Evolutionary conservation across 805 yeast genomes (phyloP), one percentile per base, ranked within the genome.

Genomic region (Jamesozyma rosinii): DNA sequence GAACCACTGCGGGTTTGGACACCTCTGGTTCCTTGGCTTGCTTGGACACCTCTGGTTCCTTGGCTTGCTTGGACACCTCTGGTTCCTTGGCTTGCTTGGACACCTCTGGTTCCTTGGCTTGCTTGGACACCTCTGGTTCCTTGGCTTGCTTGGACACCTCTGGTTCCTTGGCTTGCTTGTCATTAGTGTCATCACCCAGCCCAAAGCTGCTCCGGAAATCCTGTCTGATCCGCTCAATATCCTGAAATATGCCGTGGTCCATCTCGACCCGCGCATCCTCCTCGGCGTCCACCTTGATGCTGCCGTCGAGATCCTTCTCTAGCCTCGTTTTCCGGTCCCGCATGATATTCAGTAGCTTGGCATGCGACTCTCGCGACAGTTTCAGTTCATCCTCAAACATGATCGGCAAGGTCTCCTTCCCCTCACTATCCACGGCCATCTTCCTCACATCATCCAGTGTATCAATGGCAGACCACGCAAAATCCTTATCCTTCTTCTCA

Each of bases 401-500:
- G 4, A 63, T 67, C 43, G 74, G 74, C 55, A 79, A 78, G 8
- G 49, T 55, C 17, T 50, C 52, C 26, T 45, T 53, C 68, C 74
- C n/a, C 72, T 69, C 35, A 70, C 71, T 39, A 61, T 71, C 49
- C 53, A 54, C 53, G 1, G 85, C 77, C 68, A 81, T 70, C 41
- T 68, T 69, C 44, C 75, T 74, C 6, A 87, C 92, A 49, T 85
- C 95, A 49, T 86, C 89, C 48, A 90, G 69, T 0, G 84, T 81
- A 53, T 84, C 95, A 40, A 88, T 79, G 51, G 86, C 94, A 5
- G 90, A 80, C 95, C 95, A 89, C 37, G 85, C 68, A 54, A 74
- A 72, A 61, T 85, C 95, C 63, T 80, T 88, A 47, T 75, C 67
- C 5, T 29, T 19, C 14, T 36, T 20, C 17, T n/a, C 17, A 13